Conservation (phyloP, 495 filamentous ascomycete species). For the Hypomontagnella submonticulosa region DNA sequence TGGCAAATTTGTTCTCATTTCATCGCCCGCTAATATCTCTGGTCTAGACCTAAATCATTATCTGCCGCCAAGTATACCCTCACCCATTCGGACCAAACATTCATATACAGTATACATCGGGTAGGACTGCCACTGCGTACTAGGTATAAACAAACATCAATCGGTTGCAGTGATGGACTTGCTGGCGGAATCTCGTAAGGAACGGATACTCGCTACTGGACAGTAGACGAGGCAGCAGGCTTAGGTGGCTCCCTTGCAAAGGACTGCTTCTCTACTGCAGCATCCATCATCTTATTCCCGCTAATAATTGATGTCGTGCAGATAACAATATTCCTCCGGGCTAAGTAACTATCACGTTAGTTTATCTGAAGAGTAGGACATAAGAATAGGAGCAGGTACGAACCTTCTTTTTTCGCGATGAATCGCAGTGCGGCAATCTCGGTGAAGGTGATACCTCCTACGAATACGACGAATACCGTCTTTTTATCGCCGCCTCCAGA, state of each 20-base stretch:
- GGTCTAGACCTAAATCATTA: constrained; percentile 18
- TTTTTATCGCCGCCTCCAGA: constrained; percentile 79
- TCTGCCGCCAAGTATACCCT: constrained; percentile 6
- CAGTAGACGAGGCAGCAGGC: constrained; percentile 16
- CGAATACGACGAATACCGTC: constrained; percentile 90
- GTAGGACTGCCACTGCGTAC: not conserved
- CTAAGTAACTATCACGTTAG: constrained; percentile 49
- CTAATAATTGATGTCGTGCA: constrained; percentile 91
- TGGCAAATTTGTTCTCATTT: constrained; percentile 18
- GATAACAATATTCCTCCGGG: constrained; percentile 83
- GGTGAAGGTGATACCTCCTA: constrained; percentile 93
- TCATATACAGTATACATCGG: constrained; percentile 25
- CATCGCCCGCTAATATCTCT: constrained; percentile 26
- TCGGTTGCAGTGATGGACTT: not conserved
- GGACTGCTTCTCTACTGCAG: constrained; percentile 77
- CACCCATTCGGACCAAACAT: constrained; percentile 6
- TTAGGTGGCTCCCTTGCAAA: constrained; percentile 63
- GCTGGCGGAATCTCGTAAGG: not conserved
- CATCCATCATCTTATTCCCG: constrained; percentile 89
- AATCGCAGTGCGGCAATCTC: constrained; percentile 96
- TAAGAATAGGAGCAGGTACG: constrained; percentile 28
- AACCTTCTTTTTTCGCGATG: constrained; percentile 84
- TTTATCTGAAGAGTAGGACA: constrained; percentile 20
- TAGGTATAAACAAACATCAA: constrained; percentile 3
- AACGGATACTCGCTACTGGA: constrained; percentile 10